Evolutionary conservation across 805 yeast genomes (phyloP).

Genomic region (Yamadazyma kitorensis): DNA sequence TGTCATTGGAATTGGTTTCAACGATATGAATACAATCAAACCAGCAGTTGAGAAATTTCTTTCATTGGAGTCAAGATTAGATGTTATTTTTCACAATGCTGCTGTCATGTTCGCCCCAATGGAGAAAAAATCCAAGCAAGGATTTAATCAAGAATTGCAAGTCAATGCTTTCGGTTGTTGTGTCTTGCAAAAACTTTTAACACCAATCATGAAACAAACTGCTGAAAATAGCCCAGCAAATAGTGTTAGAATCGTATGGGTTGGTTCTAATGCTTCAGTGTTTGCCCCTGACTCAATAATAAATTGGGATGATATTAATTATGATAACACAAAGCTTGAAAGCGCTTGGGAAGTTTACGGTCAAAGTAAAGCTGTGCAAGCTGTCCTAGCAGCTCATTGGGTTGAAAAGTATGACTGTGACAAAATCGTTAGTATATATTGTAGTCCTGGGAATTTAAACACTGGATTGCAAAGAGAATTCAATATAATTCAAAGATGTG

Average conservation of each 20-base stretch:
- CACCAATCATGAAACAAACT: conserved; percentile 34
- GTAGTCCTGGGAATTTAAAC: conserved; percentile 41
- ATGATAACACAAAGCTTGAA: conserved; percentile 15
- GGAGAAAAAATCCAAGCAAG: no score
- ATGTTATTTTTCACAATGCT: conserved; percentile 23
- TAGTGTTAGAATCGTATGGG: conserved; percentile 43
- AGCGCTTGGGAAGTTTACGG: conserved; percentile 26
- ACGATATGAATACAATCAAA: conserved; percentile 41
- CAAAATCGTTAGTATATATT: conserved; percentile 29
- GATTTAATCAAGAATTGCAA: no score
- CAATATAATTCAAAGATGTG: conserved; percentile 5
- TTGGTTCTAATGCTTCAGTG: conserved; percentile 38
- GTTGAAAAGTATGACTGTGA: conserved; percentile 21
- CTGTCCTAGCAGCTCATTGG: conserved; percentile 37
- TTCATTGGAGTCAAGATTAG: conserved; percentile 13
- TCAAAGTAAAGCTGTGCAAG: conserved; percentile 43
- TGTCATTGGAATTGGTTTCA: conserved; percentile 22
- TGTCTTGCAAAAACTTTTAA: no score
- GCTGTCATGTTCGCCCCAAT: conserved; percentile 29
- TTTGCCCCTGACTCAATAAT: conserved; percentile 30
- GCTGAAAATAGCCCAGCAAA: conserved; percentile 20
- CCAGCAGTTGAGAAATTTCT: conserved; percentile 30
- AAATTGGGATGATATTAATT: conserved; percentile 29
- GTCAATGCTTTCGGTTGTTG: no score
- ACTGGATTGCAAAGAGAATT: conserved; percentile 31